Evolutionary conservation across 208 protist genomes (phyloP), one percentile per base, ranked within the genome.

Genomic region (Crithidia sp.): DNA sequence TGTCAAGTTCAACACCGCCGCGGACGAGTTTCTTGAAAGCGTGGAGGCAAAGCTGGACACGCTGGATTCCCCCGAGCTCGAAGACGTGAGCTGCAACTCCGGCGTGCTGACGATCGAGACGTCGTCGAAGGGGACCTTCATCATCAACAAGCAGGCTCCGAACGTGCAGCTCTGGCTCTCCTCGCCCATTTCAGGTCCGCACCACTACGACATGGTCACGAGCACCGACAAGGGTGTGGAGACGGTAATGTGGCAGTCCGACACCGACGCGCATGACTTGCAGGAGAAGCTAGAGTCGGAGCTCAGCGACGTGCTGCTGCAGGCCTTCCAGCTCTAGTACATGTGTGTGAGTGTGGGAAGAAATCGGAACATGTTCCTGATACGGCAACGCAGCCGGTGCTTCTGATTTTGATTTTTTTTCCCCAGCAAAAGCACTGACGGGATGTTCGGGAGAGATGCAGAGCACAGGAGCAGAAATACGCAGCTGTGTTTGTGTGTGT

Each of bases 61-160:
- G 5, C 65, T 94, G 9, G 88, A 92, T 45, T 69, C 72, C 17
- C 50, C 62, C 2, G 71, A 72, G 17, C 59, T 96, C 40, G 87
- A 94, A 56, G 93, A 97, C 52, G 62, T 95, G 45, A 85, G 60
- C 76, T 77, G 71, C 56, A 79, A 53, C 47, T 81, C 75, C 44
- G 92, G 91, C 37, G 95, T 98, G 69, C 82, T 98, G 28, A 87
- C 78, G 2, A 76, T 98, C 19, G 85, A 92, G 40, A 91, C 92
- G 12, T 55, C 61, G 16, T 75, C 74, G 36, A 61, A 67, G 3
- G 92, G 94, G 13, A 88, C 87, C 3, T 97, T 93, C 70, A 85
- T 98, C n/a, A 58, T 98, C 14, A 98, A 98, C 74, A 96, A 97
- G 74, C 95, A 98, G 79, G 92, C 92, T 8, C 93, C 95, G 4